Evolutionary conservation across 495 filamentous ascomycete species (phyloP).

Genomic region (Cercophora samala): DNA sequence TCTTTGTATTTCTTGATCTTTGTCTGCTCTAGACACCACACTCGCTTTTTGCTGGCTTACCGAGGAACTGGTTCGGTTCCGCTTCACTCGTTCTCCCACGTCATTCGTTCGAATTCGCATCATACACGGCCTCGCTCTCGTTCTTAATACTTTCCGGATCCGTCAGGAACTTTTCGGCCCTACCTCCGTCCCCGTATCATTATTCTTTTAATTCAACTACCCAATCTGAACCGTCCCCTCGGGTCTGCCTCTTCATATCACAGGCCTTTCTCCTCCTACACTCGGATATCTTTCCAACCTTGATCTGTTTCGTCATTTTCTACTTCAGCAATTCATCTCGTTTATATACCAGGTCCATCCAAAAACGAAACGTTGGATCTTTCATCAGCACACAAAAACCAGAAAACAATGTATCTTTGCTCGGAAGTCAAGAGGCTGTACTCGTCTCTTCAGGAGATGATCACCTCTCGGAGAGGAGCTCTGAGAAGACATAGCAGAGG

Average conservation of each 20-base stretch:
- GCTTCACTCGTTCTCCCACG: not conserved
- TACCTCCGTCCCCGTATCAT: not conserved
- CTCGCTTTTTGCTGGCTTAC: constrained; percentile 4
- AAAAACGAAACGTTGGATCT: not conserved
- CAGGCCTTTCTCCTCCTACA: not conserved
- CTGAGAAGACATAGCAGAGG: not conserved
- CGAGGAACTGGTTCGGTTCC: not conserved
- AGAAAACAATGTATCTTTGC: constrained; percentile 22
- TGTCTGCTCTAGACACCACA: not conserved
- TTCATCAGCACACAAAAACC: not conserved
- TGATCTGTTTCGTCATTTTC: not conserved
- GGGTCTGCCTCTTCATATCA: not conserved
- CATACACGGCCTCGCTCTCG: not conserved
- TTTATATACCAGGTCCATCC: not conserved
- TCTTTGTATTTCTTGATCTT: constrained; percentile 24
- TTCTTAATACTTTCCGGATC: constrained; percentile 7
- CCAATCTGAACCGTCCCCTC: not conserved
- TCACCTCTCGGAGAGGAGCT: constrained; percentile 7
- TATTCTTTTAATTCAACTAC: too few species aligned
- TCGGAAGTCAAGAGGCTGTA: constrained; percentile 28
- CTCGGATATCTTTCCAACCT: not conserved
- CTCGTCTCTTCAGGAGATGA: constrained; percentile 25
- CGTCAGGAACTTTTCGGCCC: not conserved
- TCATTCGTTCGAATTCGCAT: not conserved
- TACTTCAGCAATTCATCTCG: not conserved